A percentile compares a stretch with the other conserved stretches of the same genome.
These are phyloP conservation scores for Talaromyces borbonicus DNA, from an alignment of 495 filamentous ascomycete genomes.

Conservation along the genomic window DNA sequence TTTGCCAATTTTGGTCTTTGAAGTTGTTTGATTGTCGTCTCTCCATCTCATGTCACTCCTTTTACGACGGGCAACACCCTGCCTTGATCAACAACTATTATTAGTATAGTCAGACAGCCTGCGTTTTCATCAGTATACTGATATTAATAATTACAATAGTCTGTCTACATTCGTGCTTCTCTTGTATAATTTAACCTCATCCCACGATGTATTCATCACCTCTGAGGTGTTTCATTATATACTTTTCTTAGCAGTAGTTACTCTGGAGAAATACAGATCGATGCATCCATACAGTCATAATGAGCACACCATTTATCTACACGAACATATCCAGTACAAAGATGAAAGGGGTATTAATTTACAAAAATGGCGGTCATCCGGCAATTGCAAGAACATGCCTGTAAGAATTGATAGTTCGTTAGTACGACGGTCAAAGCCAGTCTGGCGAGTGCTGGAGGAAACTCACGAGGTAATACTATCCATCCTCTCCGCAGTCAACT, in stretches of 20 bases:
- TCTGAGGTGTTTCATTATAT: too few species aligned
- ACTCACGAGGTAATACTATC: constrained; percentile 72
- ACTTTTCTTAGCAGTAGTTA: too few species aligned
- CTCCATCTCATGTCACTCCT: background rate
- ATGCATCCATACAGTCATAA: too few species aligned
- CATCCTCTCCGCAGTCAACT: constrained; percentile 85
- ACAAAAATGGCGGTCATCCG: constrained; percentile 14
- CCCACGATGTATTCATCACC: too few species aligned
- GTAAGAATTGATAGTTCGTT: constrained; percentile 3
- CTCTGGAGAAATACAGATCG: too few species aligned
- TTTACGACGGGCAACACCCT: background rate
- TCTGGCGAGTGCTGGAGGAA: background rate
- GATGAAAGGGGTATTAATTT: too few species aligned
- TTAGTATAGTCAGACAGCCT: constrained; percentile 1
- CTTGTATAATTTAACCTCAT: background rate
- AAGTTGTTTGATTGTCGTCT: background rate
- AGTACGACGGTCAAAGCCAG: background rate
- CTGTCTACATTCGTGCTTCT: background rate
- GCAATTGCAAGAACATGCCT: constrained; percentile 31
- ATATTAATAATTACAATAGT: constrained; percentile 4
- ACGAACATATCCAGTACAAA: too few species aligned
- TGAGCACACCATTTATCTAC: too few species aligned
- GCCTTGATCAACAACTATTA: background rate
- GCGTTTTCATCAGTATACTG: constrained; percentile 3
- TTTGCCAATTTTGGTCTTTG: too few species aligned